A percentile compares a stretch with the other conserved stretches of the same genome.
phyloP scores from a whole-genome alignment of 139 green algal genomes.

The Yamagishiella unicocca region DNA sequence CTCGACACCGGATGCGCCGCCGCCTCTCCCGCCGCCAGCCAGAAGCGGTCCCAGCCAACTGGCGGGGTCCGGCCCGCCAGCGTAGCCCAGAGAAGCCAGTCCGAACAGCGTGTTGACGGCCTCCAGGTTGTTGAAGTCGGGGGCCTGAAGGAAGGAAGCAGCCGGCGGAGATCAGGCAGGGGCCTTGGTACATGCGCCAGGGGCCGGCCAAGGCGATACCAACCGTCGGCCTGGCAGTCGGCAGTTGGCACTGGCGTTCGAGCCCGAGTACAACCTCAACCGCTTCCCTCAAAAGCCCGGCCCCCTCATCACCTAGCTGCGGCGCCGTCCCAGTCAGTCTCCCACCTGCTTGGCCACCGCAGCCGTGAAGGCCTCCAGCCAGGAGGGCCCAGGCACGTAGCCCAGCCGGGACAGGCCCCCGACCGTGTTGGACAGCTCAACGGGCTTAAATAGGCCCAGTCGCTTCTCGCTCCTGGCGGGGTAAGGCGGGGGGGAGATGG shows the following conservation, averaged over 20 bases:
- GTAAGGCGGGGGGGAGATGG: neutral
- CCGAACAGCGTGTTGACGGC: slow-evolving; percentile 31
- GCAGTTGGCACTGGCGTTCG: too few species aligned
- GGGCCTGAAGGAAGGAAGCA: neutral
- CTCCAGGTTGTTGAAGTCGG: slow-evolving; percentile 49
- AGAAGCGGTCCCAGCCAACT: slow-evolving; percentile 41
- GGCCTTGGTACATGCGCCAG: too few species aligned
- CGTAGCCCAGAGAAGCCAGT: slow-evolving; percentile 32
- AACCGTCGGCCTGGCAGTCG: too few species aligned
- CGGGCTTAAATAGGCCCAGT: slow-evolving; percentile 7
- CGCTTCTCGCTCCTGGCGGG: neutral
- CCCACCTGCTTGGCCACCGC: slow-evolving; percentile 8
- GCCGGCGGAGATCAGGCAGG: neutral
- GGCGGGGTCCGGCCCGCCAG: neutral
- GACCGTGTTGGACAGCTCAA: slow-evolving; percentile 40
- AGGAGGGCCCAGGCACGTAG: neutral
- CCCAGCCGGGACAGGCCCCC: slow-evolving; percentile 39
- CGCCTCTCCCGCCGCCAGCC: neutral
- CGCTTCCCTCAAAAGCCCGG: too few species aligned
- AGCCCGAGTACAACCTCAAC: too few species aligned
- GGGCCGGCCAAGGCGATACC: too few species aligned
- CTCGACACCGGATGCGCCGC: neutral
- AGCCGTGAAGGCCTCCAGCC: slow-evolving; percentile 29
- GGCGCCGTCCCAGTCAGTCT: too few species aligned
- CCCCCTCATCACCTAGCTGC: too few species aligned